Conservation (phyloP, 2,329 filamentous ascomycete species). For the Exserohilum rostratum region DNA sequence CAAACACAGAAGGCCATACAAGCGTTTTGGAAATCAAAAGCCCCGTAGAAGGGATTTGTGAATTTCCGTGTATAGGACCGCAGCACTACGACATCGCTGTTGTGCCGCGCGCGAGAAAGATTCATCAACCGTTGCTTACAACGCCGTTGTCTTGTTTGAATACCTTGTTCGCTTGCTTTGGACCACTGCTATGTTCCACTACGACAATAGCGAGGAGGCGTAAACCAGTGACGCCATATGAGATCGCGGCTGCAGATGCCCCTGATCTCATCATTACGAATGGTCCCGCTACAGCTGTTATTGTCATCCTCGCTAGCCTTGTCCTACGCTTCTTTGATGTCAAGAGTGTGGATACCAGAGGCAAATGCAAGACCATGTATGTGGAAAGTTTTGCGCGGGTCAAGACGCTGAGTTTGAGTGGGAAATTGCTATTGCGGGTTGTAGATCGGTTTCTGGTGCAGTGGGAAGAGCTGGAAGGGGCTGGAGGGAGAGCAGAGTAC, state of each 20-base stretch:
- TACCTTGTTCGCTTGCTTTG: constrained; percentile 69
- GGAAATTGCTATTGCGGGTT: constrained; percentile 72
- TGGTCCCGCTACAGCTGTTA: constrained; percentile 85
- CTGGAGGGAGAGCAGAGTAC: constrained; percentile 50
- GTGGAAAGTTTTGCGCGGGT: constrained; percentile 93
- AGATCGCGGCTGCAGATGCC: constrained; percentile 49
- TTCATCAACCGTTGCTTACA: constrained; percentile 80
- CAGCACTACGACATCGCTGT: constrained; percentile 66
- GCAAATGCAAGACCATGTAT: constrained; percentile 76
- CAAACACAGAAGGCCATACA: constrained; percentile 5
- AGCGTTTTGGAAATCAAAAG: background rate
- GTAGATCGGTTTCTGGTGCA: constrained; percentile 85
- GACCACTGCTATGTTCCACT: constrained; percentile 56
- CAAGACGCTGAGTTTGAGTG: constrained; percentile 80
- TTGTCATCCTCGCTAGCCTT: constrained; percentile 67
- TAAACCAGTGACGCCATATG: constrained; percentile 18
- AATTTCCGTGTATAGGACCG: constrained; percentile 26
- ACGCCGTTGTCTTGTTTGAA: constrained; percentile 71
- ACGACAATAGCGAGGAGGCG: constrained; percentile 20
- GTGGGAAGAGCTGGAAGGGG: constrained; percentile 67
- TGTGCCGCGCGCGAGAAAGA: constrained; percentile 76
- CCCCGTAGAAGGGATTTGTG: constrained; percentile 1
- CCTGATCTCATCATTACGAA: constrained; percentile 85
- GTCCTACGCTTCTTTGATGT: constrained; percentile 61
- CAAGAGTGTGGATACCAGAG: constrained; percentile 45